phyloP scores from a whole-genome alignment of 495 filamentous ascomycete genomes.

The Tuber magnatum region DNA sequence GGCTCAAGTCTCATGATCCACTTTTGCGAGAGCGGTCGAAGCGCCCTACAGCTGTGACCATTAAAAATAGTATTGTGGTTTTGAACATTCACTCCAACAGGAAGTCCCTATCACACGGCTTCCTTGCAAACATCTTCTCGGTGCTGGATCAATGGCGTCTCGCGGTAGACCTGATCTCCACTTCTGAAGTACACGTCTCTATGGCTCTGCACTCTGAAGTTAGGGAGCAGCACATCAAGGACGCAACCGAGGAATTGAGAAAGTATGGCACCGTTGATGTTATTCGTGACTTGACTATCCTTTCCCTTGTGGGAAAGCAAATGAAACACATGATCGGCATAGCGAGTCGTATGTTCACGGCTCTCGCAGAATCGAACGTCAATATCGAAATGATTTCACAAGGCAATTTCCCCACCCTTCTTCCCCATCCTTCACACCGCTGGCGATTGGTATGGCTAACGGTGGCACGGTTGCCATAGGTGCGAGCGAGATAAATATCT shows the following conservation, averaged over 20 bases:
- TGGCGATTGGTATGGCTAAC: conserved; percentile 5
- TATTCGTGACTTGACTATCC: conserved; percentile 80
- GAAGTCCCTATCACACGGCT: conserved; percentile 79
- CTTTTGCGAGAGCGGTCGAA: conserved; percentile 51
- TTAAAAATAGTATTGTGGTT: conserved; percentile 88
- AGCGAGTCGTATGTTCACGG: conserved; percentile 84
- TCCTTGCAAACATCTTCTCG: conserved; percentile 84
- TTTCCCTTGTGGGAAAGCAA: conserved; percentile 85
- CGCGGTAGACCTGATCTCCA: conserved; percentile 89
- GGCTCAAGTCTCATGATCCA: conserved; percentile 18
- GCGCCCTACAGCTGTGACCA: conserved; percentile 87
- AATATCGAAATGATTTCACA: conserved; percentile 99
- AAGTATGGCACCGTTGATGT: conserved; percentile 84
- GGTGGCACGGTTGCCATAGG: conserved; percentile 43
- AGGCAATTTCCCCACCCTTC: conserved; percentile 48
- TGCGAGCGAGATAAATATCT: conserved; percentile 98
- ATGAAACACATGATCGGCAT: conserved; percentile 96
- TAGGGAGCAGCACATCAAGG: conserved; percentile 51
- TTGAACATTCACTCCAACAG: conserved; percentile 98
- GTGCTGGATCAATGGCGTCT: conserved; percentile 75
- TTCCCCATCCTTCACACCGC: conserved; percentile 3
- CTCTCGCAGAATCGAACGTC: conserved; percentile 77
- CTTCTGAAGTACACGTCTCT: conserved; percentile 89
- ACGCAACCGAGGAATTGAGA: conserved; percentile 63
- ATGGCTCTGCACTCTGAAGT: conserved; percentile 65